Conservation (phyloP, 352 stramenopile genomes). For the Phytophthora multivora region DNA sequence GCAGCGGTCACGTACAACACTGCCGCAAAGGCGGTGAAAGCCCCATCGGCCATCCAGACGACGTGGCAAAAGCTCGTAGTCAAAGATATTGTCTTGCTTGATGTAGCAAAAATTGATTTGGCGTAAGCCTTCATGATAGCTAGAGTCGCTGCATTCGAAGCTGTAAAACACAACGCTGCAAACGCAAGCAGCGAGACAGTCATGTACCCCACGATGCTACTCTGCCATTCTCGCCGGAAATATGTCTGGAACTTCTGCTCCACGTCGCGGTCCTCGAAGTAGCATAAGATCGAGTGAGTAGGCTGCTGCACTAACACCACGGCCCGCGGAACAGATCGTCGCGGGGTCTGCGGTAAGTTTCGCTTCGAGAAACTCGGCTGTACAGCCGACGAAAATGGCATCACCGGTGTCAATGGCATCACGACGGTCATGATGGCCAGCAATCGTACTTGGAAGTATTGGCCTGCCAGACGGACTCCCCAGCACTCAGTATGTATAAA, state of each 20-base stretch:
- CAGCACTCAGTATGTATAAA: not conserved
- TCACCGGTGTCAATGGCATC: conserved; percentile 20
- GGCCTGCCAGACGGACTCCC: not conserved
- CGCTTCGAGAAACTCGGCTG: conserved; percentile 31
- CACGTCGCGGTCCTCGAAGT: conserved; percentile 58
- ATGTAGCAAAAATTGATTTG: conserved; percentile 14
- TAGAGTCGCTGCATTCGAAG: conserved; percentile 24
- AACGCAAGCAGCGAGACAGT: conserved; percentile 25
- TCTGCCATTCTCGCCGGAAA: conserved; percentile 52
- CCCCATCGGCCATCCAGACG: conserved; percentile 27
- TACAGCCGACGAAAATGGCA: not conserved
- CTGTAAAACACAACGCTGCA: conserved; percentile 31
- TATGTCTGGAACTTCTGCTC: conserved; percentile 72
- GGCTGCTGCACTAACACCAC: conserved; percentile 48
- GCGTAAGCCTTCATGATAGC: conserved; percentile 22
- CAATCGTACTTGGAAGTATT: not conserved
- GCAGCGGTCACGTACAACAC: conserved; percentile 39
- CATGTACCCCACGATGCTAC: conserved; percentile 41
- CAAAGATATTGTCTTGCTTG: conserved; percentile 1
- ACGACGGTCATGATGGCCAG: conserved; percentile 21
- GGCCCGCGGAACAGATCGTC: conserved; percentile 30
- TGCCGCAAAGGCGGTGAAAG: conserved; percentile 28
- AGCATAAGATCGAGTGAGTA: conserved; percentile 45
- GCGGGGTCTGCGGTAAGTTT: conserved; percentile 32
- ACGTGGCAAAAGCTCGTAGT: conserved; percentile 10